Conservation (phyloP, 352 stramenopile genomes). For the Globisporangium lucens region DNA sequence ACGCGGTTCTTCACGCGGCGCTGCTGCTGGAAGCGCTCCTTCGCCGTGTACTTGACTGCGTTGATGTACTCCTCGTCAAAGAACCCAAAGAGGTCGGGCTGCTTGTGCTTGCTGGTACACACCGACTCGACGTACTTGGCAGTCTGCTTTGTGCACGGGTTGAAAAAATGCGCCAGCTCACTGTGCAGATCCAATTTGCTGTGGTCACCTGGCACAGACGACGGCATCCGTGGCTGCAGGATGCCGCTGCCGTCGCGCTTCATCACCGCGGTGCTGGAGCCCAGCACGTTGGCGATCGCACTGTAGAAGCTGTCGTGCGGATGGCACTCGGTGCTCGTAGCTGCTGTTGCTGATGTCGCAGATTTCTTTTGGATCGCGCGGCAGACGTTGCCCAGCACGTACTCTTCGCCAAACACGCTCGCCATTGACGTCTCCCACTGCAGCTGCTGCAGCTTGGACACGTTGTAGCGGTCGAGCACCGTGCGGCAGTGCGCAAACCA, state of each 20-base stretch:
- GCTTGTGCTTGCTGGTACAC: conserved; percentile 30
- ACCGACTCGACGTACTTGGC: conserved; percentile 31
- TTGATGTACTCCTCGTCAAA: conserved; percentile 62
- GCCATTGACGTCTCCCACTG: conserved; percentile 70
- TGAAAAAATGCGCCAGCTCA: conserved; percentile 46
- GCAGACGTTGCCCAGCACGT: conserved; percentile 53
- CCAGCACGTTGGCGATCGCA: conserved; percentile 23
- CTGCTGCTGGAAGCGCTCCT: conserved; percentile 53
- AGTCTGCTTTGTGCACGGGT: conserved; percentile 41
- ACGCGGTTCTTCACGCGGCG: conserved; percentile 64
- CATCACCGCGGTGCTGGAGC: conserved; percentile 9
- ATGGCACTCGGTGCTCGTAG: neutral
- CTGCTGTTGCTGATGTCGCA: neutral
- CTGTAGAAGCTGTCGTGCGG: conserved; percentile 18
- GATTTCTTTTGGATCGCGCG: conserved; percentile 18
- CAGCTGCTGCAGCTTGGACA: conserved; percentile 66
- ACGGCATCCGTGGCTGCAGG: conserved; percentile 5
- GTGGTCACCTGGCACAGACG: conserved; percentile 6
- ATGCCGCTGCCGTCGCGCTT: conserved; percentile 11
- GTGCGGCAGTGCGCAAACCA: conserved; percentile 67
- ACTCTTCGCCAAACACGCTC: conserved; percentile 62
- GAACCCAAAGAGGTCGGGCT: conserved; percentile 49
- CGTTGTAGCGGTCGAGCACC: conserved; percentile 60
- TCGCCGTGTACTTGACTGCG: conserved; percentile 55
- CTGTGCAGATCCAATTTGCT: conserved; percentile 31